Percentiles rank a stretch among this genome's conserved stretches.
Conservation (phyloP, 169 alveolate species). For the Plasmodium vinckei region DNA sequence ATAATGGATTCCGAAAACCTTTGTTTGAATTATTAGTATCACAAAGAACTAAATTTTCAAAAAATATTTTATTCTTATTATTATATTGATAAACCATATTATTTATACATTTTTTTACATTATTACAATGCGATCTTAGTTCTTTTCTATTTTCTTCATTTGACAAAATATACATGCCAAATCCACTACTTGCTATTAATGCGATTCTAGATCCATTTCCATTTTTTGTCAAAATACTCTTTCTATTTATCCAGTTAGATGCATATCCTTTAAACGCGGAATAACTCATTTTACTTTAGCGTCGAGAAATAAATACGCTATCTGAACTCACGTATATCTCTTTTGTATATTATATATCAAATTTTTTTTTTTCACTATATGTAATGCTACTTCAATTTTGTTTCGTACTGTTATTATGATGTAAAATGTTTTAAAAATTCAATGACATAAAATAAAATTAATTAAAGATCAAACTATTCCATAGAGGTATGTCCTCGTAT, state of each 20-base stretch:
- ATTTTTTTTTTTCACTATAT: no score
- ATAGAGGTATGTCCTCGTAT: no score
- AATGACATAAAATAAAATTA: no score
- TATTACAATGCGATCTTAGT: neutral
- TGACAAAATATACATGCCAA: slow-evolving; percentile 12
- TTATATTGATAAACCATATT: neutral
- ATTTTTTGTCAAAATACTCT: neutral
- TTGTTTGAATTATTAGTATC: slow-evolving; percentile 20
- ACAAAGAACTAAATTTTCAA: neutral
- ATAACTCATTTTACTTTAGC: slow-evolving; percentile 22
- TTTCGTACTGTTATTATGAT: no score
- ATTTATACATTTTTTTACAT: slow-evolving; percentile 18
- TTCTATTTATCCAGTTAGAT: slow-evolving; percentile 27
- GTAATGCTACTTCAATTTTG: no score
- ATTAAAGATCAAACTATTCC: no score
- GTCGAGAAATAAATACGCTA: no score
- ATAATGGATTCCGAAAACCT: slow-evolving; percentile 50
- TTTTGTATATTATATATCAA: no score
- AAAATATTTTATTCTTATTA: neutral
- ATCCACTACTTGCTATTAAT: slow-evolving; percentile 16
- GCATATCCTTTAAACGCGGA: slow-evolving; percentile 9
- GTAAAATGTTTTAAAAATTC: no score
- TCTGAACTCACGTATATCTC: no score
- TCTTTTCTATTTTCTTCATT: slow-evolving; percentile 62
- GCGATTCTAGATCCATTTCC: slow-evolving; percentile 7